phyloP scores from a whole-genome alignment of 83 land plant genomes.

The Isoetes engelmannii region DNA sequence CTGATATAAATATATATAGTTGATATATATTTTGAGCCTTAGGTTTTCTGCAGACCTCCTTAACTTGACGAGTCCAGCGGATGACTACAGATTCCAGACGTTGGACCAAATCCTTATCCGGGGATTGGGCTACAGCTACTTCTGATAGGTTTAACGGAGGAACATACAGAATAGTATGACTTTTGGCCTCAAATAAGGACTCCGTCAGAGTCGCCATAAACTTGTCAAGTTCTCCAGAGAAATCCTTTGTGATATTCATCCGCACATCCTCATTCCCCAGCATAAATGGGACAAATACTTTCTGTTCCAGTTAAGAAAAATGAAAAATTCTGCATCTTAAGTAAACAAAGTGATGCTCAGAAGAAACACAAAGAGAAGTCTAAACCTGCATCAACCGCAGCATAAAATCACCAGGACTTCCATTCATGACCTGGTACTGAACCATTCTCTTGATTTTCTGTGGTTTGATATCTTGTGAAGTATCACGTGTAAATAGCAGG shows the following conservation, averaged over 20 bases:
- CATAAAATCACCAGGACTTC: conserved; percentile 27
- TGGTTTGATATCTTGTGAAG: conserved; percentile 13
- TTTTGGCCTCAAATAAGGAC: conserved; percentile 25
- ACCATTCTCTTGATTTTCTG: conserved; percentile 9
- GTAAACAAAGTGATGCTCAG: neutral
- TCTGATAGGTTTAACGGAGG: conserved; percentile 20
- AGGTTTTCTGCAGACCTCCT: conserved; percentile 23
- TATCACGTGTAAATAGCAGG: conserved; percentile 20
- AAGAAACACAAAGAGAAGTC: neutral
- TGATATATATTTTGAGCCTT: neutral
- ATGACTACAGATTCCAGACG: conserved; percentile 28
- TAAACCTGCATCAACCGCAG: conserved; percentile 23
- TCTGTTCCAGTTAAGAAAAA: conserved; percentile 12
- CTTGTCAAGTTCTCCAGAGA: conserved; percentile 26
- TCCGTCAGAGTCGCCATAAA: conserved; percentile 34
- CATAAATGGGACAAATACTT: conserved; percentile 23
- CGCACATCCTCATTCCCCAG: conserved; percentile 23
- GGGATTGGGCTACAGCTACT: neutral
- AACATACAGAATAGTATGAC: conserved; percentile 31
- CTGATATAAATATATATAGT: neutral
- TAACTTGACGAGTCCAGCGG: conserved; percentile 34
- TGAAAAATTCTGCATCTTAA: neutral
- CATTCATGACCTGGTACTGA: conserved; percentile 20
- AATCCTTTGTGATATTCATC: conserved; percentile 23
- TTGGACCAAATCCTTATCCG: conserved; percentile 24